Evolutionary conservation across 1,139 yeast species (phyloP).

Genomic region (Saccharomycopsis hybrid): DNA sequence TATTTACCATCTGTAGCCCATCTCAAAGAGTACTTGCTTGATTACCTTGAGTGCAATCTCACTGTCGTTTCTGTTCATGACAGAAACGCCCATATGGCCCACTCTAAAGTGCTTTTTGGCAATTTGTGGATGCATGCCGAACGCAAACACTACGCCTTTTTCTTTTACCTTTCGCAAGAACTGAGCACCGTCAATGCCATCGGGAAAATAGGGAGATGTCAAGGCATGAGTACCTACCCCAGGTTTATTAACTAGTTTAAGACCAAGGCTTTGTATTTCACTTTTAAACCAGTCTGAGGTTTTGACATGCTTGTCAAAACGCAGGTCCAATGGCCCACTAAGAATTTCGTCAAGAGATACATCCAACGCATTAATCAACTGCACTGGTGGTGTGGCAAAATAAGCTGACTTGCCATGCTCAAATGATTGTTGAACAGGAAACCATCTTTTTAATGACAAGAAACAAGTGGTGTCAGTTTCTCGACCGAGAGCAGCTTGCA

Average conservation of each 20-base stretch:
- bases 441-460: constrained; percentile 79
- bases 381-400: constrained; percentile 93
- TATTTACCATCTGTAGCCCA: too few species aligned
- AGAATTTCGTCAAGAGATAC: constrained; percentile 73
- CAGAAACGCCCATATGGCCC: constrained; percentile 89
- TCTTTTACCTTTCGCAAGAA: constrained; percentile 38
- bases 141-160: constrained; percentile 78
- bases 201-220: constrained; percentile 82
- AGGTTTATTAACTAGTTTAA: constrained; percentile 61
- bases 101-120: constrained; percentile 82
- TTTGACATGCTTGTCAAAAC: constrained; percentile 57
- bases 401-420: constrained; percentile 79
- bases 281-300: constrained; percentile 64
- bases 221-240: constrained; percentile 79
- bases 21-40: constrained; percentile 30
- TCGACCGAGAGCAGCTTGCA: constrained; percentile 51
- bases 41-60: constrained; percentile 35
- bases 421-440: constrained; percentile 82
- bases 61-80: constrained; percentile 37
- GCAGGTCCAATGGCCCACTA: constrained; percentile 46
- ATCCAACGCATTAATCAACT: constrained; percentile 73
- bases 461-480: constrained; percentile 57
- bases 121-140: constrained; percentile 82
- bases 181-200: constrained; percentile 63
- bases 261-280: constrained; percentile 46